Evolutionary conservation across 2,329 filamentous ascomycete species (phyloP).

Genomic region (Hymenoscyphus infarciens): DNA sequence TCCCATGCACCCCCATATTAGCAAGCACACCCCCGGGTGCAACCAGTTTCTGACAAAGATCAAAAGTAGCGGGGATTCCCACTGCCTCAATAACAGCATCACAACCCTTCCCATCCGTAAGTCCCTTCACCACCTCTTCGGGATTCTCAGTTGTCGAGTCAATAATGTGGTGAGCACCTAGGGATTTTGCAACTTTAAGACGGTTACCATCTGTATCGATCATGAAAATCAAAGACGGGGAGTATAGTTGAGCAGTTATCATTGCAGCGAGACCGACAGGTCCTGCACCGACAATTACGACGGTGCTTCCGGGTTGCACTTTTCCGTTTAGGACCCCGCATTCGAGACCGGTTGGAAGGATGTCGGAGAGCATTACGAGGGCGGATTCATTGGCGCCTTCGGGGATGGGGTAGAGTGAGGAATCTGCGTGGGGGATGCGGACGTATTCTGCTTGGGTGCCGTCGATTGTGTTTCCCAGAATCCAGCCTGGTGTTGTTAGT

Average conservation of each 20-base stretch:
- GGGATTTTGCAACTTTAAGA: slow-evolving; percentile 43
- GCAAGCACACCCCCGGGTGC: slow-evolving; percentile 52
- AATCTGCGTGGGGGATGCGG: slow-evolving; percentile 73
- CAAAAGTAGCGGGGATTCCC: slow-evolving; percentile 46
- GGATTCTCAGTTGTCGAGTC: slow-evolving; percentile 39
- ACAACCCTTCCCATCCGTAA: slow-evolving; percentile 51
- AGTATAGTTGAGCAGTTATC: slow-evolving; percentile 53
- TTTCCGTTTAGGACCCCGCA: slow-evolving; percentile 50
- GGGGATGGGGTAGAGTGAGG: slow-evolving; percentile 77
- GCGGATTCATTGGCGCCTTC: slow-evolving; percentile 77
- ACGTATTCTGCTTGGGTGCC: slow-evolving; percentile 86
- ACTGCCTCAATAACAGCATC: slow-evolving; percentile 37
- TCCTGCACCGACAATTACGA: slow-evolving; percentile 53
- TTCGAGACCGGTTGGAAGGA: slow-evolving; percentile 54
- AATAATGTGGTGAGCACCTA: slow-evolving; percentile 48
- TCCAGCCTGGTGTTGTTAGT: slow-evolving; percentile 40
- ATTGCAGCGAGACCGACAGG: slow-evolving; percentile 53
- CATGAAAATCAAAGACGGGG: slow-evolving; percentile 48
- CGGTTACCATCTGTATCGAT: slow-evolving; percentile 49
- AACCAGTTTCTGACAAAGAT: slow-evolving; percentile 50
- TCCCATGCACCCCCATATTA: slow-evolving; percentile 56
- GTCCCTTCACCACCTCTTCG: slow-evolving; percentile 38
- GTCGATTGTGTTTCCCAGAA: slow-evolving; percentile 57
- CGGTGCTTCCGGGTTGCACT: slow-evolving; percentile 48
- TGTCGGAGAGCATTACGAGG: slow-evolving; percentile 56